Evolutionary conservation across 129 eudicot species (phyloP).

Genomic region (Escallonia rubra): DNA sequence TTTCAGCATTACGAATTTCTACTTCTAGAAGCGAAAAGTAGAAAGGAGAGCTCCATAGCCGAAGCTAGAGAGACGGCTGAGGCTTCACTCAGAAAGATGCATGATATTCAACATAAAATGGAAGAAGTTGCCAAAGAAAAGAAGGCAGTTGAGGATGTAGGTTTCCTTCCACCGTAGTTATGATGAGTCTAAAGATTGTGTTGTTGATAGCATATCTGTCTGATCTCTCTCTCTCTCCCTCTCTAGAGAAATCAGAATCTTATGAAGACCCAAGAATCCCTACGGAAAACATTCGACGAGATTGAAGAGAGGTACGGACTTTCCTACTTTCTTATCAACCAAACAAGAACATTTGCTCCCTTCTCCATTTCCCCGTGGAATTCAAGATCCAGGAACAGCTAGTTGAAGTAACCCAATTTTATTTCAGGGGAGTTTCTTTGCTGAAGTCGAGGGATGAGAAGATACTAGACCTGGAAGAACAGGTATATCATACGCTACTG

Average conservation of each 20-base stretch:
- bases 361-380: no score
- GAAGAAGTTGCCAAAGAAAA: slow-evolving; percentile 50
- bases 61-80: slow-evolving; percentile 57
- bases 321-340: not conserved
- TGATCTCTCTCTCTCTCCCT: slow-evolving; percentile 21
- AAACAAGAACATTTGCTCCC: no score
- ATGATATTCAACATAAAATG: slow-evolving; percentile 43
- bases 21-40: slow-evolving; percentile 66
- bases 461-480: slow-evolving; percentile 72
- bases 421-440: slow-evolving; percentile 42
- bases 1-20: slow-evolving; percentile 76
- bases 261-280: slow-evolving; percentile 54
- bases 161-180: slow-evolving; percentile 5
- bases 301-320: slow-evolving; percentile 65
- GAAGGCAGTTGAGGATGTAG: slow-evolving; percentile 50
- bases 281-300: slow-evolving; percentile 53
- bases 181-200: slow-evolving; percentile 6
- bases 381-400: no score
- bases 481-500: slow-evolving; percentile 31
- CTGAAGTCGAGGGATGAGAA: slow-evolving; percentile 50
- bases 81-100: slow-evolving; percentile 27
- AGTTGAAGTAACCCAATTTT: no score
- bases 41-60: slow-evolving; percentile 43
- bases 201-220: not conserved
- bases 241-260: slow-evolving; percentile 65